phyloP scores from a whole-genome alignment of 2,329 filamentous ascomycete species.

The Incumbomyces delicatus region DNA sequence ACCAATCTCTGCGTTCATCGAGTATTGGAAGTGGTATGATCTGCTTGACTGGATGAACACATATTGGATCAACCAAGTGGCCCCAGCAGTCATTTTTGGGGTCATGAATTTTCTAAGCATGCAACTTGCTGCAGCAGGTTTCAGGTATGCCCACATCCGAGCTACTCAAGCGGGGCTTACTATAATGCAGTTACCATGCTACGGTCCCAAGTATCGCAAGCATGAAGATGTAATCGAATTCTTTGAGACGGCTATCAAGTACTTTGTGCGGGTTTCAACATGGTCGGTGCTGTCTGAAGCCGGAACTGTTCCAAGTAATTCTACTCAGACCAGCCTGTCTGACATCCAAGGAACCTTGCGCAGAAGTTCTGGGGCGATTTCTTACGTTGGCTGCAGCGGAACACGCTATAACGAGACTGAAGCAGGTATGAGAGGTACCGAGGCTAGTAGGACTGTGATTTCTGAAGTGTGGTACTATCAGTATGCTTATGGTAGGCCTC shows the following conservation, averaged over 20 bases:
- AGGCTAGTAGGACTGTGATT: slow-evolving; percentile 49
- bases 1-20: slow-evolving; percentile 49
- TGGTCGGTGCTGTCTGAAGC: slow-evolving; percentile 49
- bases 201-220: slow-evolving; percentile 46
- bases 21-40: slow-evolving; percentile 48
- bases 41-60: slow-evolving; percentile 57
- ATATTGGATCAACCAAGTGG: slow-evolving; percentile 52
- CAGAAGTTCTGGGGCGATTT: slow-evolving; percentile 43
- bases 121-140: slow-evolving; percentile 59
- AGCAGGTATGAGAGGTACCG: slow-evolving; percentile 44
- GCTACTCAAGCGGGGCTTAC: not conserved
- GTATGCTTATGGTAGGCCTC: slow-evolving; percentile 46
- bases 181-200: slow-evolving; percentile 43
- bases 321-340: slow-evolving; percentile 45
- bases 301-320: slow-evolving; percentile 50
- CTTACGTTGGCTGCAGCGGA: slow-evolving; percentile 54
- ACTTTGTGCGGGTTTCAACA: slow-evolving; percentile 50
- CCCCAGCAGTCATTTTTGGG: slow-evolving; percentile 54
- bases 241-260: slow-evolving; percentile 51
- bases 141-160: slow-evolving; percentile 28
- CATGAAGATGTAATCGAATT: slow-evolving; percentile 55
- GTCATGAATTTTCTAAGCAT: slow-evolving; percentile 59
- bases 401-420: slow-evolving; percentile 51
- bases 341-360: slow-evolving; percentile 44
- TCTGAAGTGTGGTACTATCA: slow-evolving; percentile 60